These are phyloP conservation scores for Fusarium continuum DNA, from an alignment of 2,329 filamentous ascomycete genomes.

Conservation along the genomic window DNA sequence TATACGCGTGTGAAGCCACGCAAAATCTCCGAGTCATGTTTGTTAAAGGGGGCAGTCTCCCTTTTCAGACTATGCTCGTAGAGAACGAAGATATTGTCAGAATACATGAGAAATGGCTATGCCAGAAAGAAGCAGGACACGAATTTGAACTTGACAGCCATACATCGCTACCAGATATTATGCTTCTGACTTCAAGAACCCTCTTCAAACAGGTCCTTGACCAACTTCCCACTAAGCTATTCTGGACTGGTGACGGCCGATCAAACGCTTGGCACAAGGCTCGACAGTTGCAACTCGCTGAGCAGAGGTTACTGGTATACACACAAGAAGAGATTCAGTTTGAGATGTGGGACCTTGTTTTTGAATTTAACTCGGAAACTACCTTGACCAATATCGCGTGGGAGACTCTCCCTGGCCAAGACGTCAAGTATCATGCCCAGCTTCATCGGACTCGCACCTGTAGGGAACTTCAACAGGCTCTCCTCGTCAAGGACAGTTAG, in stretches of 20 bases:
- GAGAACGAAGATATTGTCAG: not conserved
- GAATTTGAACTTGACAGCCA: not conserved
- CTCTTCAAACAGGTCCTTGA: conserved; percentile 1
- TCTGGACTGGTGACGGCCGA: not conserved
- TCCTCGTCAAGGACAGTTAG: not conserved
- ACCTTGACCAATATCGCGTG: not conserved
- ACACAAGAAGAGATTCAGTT: not conserved
- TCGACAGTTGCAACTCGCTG: not conserved
- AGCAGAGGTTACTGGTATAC: not conserved
- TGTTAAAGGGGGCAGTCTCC: not conserved
- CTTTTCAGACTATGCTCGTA: not conserved
- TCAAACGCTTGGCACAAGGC: not conserved
- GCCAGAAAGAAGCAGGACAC: not conserved
- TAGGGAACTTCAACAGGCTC: not conserved
- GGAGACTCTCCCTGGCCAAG: not conserved
- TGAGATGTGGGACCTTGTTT: not conserved
- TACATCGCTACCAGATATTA: not conserved
- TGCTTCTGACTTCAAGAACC: not conserved
- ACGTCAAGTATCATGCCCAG: not conserved
- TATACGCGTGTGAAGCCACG: not conserved
- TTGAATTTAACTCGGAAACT: not conserved
- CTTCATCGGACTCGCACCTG: not conserved
- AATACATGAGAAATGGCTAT: conserved; percentile 18
- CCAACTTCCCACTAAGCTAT: not conserved
- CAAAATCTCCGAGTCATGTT: not conserved